Evolutionary conservation across 352 stramenopile species (phyloP).

Genomic region (Globisporangium mamillatum): DNA sequence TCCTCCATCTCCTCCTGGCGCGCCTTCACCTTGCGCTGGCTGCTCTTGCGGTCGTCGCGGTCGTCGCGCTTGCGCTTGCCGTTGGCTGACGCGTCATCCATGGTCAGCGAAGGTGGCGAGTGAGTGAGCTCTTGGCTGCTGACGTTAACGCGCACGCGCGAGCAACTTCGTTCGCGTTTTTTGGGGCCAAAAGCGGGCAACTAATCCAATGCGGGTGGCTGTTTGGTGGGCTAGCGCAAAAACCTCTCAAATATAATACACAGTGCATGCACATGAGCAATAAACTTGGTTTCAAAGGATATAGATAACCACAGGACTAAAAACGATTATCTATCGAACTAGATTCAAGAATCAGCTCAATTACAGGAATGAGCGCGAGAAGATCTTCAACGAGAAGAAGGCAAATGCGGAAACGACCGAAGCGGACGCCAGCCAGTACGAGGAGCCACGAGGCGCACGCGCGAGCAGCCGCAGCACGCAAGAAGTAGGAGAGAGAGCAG

Average conservation of each 20-base stretch:
- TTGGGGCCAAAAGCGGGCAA: not conserved
- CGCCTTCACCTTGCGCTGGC: constrained; percentile 41
- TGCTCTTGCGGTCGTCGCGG: constrained; percentile 35
- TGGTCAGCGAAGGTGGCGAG: constrained; percentile 2
- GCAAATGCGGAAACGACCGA: constrained; percentile 10
- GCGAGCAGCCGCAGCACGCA: not conserved
- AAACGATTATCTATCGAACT: not conserved
- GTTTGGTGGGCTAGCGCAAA: not conserved
- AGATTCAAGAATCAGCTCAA: not conserved
- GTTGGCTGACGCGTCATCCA: constrained; percentile 21
- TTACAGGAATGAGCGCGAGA: not conserved
- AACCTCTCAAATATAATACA: not conserved
- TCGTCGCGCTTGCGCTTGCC: constrained; percentile 73
- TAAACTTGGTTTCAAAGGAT: not conserved
- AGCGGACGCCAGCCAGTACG: not conserved
- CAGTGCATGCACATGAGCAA: not conserved
- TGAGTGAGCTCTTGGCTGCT: not conserved
- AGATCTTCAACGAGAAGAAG: constrained; percentile 11
- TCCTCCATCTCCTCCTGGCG: constrained; percentile 75
- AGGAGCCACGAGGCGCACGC: constrained; percentile 2
- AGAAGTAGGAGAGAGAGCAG: not conserved
- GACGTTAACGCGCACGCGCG: not conserved
- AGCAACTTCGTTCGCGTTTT: constrained; percentile 9
- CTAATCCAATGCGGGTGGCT: not conserved
- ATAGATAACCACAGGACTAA: not conserved